Base-by-base conservation (phyloP, 495 filamentous ascomycete genomes). In the Jackrogersella multiformis region DNA sequence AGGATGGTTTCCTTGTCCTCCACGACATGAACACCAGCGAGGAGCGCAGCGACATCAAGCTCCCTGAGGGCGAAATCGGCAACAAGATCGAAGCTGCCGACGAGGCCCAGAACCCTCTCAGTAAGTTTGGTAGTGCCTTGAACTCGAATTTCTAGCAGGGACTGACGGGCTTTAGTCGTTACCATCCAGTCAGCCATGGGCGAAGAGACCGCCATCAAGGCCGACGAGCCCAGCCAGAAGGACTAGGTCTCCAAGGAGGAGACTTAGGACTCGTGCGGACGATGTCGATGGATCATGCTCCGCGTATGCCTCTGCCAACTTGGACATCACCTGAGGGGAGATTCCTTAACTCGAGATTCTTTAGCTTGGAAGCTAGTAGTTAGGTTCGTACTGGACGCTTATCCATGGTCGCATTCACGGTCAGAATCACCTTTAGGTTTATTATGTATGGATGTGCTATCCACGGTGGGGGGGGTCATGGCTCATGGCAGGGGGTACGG, bases 111-210 rank as follows among this genome's bases (percentile, higher is more conserved):
- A 94, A 90, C 81, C 90, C 93, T 73, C 87, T 87, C 75, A 91
- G 94, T 98, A 86, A 86, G 94, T 60, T 39, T 18, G 28, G 3
- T 21, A n/a, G 26, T 36, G 15, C 5, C 13, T 36, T 7, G 20
- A n/a, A n/a, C 54, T 39, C 26, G 23, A 18, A 23, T 20, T 23
- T 8, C 6, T 13, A 48, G 15, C 10, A 35, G 20, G 18, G 15
- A 24, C 69, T 79, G 56, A 79, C 70, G 36, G n/a, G 16, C 30
- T 42, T 6, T 68, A 97, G 94, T 92, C 77, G 86, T 98, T 74
- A 91, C 92, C 70, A 85, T 99, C 79, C 90, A 94, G 76, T 90
- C 91, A 64, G 88, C 95, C 77, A 99, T 99, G 95, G 90, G 90
- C 72, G 94, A 98, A 80, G 92, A 97, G 86, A 85, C 86, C 68